Base-by-base conservation (phyloP, 2,329 filamentous ascomycete species). In the Hypoxylon sp. region DNA sequence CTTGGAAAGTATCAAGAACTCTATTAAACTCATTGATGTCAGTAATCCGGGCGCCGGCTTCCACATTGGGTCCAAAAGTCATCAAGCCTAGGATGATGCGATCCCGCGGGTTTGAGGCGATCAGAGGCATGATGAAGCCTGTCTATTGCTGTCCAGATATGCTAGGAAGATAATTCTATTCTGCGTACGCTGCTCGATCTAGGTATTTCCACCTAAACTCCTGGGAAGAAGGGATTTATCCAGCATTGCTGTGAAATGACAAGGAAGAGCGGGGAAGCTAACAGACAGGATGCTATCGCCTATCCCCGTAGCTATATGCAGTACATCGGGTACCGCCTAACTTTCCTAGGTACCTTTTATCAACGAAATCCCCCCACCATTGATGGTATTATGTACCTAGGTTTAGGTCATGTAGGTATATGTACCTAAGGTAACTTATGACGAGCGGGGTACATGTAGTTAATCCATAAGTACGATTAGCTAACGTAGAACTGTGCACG, bases 71-170 rank as follows among this genome's bases (percentile, higher is more conserved):
- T 31, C 91, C 92, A 82, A 94, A 94, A 77, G 91, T 94, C 94
- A 97, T 96, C 60, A 94, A 86, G 71, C 94, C 93, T 42, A 97
- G 89, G 84, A 97, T 93, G 75, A 94, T 84, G 70, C 92, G 88
- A 71, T 90, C 86, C 73, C 89, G 91, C 61, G 78, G 75, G 35
- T 77, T 78, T 52, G 80, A 78, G 13, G 76, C 78, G 71, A 85
- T 73, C 67, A 86, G 82, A 76, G 84, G 82, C 84, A 86, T 86
- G 31, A 71, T 81, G 76, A 55, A 33, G 29, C 31, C 55, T 42
- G 19, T 29, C 29, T 53, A n/a, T 59, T 13, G 13, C 9, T 61
- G 14, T 17, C 35, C 14, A 8, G 14, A 17, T 51, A 31, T 31
- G 47, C 17, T 13, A 33, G 50, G 22, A 5, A 13, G 33, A 55